Evolutionary conservation across 1,284 basidiomycete species (phyloP).

Genomic region (Marasmius fiardii): DNA sequence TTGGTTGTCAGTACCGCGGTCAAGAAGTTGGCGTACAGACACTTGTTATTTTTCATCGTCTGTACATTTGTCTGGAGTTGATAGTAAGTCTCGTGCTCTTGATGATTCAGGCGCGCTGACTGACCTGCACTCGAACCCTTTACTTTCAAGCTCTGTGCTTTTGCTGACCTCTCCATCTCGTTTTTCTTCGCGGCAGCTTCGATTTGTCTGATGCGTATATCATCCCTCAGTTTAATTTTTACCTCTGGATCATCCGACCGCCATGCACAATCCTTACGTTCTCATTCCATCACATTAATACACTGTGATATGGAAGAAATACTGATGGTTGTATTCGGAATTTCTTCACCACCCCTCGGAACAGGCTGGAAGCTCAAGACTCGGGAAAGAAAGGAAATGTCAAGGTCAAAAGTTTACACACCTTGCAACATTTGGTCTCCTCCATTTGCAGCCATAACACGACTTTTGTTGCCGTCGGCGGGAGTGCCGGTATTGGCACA

Average conservation of each 20-base stretch:
- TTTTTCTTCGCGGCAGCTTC: slow-evolving; percentile 12
- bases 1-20: slow-evolving; percentile 2
- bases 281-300: slow-evolving; percentile 14
- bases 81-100: slow-evolving; percentile 14
- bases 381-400: too few relatives aligned
- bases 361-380: too few relatives aligned
- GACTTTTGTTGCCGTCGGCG: background rate
- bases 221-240: slow-evolving; percentile 8
- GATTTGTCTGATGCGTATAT: slow-evolving; percentile 13
- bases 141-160: slow-evolving; percentile 9
- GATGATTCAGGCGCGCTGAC: slow-evolving; percentile 9
- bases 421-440: background rate
- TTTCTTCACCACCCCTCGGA: background rate
- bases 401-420: too few relatives aligned
- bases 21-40: background rate
- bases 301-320: slow-evolving; percentile 10
- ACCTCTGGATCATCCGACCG: slow-evolving; percentile 2
- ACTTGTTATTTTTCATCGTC: background rate
- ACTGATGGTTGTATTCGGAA: slow-evolving; percentile 1
- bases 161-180: slow-evolving; percentile 7
- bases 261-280: slow-evolving; percentile 1
- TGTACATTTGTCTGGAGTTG: background rate
- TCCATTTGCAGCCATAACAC: background rate
- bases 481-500: slow-evolving; percentile 3
- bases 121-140: slow-evolving; percentile 18